Percentiles rank a stretch among this genome's conserved stretches.
Evolutionary conservation across 2,329 filamentous ascomycete genomes (phyloP).

Genomic region (Tolypocladium paradoxum): DNA sequence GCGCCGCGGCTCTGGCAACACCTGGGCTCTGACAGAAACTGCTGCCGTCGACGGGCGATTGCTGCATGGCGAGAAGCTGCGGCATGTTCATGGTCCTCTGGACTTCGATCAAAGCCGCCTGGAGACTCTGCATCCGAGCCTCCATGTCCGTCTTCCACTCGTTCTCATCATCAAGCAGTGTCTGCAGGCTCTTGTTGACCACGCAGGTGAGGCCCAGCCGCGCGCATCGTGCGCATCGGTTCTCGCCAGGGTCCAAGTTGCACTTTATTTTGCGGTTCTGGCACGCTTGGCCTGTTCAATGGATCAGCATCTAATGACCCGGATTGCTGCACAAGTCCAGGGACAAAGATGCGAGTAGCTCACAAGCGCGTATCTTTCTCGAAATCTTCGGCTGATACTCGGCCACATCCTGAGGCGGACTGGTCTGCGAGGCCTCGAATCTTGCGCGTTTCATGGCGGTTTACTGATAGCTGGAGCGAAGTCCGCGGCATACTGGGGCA

Average conservation of each 20-base stretch:
- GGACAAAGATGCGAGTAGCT: constrained; percentile 5
- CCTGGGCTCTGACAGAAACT: neutral
- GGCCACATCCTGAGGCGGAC: constrained; percentile 3
- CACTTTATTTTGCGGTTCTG: constrained; percentile 46
- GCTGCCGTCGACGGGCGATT: neutral
- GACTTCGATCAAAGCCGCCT: constrained; percentile 15
- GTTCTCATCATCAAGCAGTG: constrained; percentile 41
- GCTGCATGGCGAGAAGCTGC: neutral
- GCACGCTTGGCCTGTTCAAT: constrained; percentile 27
- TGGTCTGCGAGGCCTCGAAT: constrained; percentile 8
- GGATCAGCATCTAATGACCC: neutral
- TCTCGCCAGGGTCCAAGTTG: constrained; percentile 32
- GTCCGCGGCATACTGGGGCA: constrained; percentile 21
- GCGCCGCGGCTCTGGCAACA: neutral
- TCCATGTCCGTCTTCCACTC: constrained; percentile 27
- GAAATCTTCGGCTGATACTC: constrained; percentile 18
- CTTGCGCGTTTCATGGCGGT: constrained; percentile 12
- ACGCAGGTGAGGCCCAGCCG: constrained; percentile 39
- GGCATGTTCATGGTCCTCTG: constrained; percentile 12
- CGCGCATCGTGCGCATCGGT: constrained; percentile 36
- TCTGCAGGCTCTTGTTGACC: constrained; percentile 45
- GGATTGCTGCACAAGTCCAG: neutral
- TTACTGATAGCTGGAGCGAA: constrained; percentile 1
- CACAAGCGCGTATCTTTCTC: constrained; percentile 20
- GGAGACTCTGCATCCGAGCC: constrained; percentile 13